Conservation (phyloP, 768 basidiomycete species). For the Phylloporus rhodoxanthus region DNA sequence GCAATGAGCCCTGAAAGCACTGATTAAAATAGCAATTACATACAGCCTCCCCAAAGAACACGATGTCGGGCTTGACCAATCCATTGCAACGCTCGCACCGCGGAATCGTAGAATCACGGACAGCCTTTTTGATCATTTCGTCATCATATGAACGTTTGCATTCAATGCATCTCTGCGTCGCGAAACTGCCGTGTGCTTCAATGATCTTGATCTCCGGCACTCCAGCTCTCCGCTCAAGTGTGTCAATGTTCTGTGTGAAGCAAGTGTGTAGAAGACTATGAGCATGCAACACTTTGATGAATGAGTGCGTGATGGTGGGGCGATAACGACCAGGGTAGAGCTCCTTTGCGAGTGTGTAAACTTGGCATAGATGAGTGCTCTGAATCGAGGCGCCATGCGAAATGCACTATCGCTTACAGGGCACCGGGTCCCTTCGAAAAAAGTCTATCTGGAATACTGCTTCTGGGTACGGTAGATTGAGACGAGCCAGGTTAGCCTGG, state of each 20-base stretch:
- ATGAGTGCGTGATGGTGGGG: conserved; percentile 87
- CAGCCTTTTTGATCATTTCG: conserved; percentile 59
- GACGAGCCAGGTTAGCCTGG: conserved; percentile 69
- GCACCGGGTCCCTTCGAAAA: conserved; percentile 73
- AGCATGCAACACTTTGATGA: conserved; percentile 73
- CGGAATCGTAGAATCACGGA: conserved; percentile 53
- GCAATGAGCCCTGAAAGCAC: background rate
- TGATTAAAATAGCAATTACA: conserved; percentile 18
- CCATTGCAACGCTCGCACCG: conserved; percentile 64
- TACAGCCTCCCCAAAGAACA: conserved; percentile 84
- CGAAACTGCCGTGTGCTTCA: conserved; percentile 97
- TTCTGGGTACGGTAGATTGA: conserved; percentile 87
- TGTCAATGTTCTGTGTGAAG: conserved; percentile 92
- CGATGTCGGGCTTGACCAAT: conserved; percentile 88
- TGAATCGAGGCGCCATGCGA: background rate
- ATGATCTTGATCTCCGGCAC: conserved; percentile 69
- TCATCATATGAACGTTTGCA: conserved; percentile 59
- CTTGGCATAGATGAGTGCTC: conserved; percentile 28
- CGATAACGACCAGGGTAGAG: conserved; percentile 87
- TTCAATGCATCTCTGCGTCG: conserved; percentile 73
- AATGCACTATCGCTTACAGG: conserved; percentile 47
- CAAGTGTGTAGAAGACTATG: conserved; percentile 66
- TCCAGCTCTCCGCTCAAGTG: conserved; percentile 80
- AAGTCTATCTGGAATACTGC: conserved; percentile 92
- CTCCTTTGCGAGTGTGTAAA: conserved; percentile 90